These are phyloP conservation scores for Thalassiosira livingstoniorum DNA, from an alignment of 352 stramenopile genomes.

Conservation along the genomic window DNA sequence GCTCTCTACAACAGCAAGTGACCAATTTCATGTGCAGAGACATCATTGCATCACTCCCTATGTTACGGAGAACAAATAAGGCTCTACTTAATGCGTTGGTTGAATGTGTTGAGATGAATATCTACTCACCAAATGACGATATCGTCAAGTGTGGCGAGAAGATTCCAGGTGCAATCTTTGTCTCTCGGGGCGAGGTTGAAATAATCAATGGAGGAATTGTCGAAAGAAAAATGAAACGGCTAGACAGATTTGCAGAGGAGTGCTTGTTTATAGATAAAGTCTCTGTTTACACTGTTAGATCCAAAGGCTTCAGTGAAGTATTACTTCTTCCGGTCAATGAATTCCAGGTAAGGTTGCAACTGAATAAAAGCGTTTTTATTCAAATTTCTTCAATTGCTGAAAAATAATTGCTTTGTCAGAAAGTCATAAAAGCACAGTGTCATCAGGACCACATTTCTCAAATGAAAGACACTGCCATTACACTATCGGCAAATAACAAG, in stretches of 20 bases:
- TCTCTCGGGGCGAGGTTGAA: conserved; percentile 70
- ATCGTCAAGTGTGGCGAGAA: conserved; percentile 64
- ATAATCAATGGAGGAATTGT: conserved; percentile 56
- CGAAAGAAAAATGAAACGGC: conserved; percentile 63
- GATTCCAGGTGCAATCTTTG: conserved; percentile 58
- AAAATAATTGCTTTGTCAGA: background rate
- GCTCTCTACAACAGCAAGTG: conserved; percentile 64
- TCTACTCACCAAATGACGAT: conserved; percentile 71
- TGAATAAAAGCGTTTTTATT: background rate
- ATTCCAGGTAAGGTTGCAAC: conserved; percentile 49
- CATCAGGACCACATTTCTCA: conserved; percentile 59
- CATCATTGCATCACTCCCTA: conserved; percentile 64
- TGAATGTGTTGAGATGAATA: conserved; percentile 64
- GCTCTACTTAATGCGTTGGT: conserved; percentile 69
- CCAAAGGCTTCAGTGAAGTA: conserved; percentile 68
- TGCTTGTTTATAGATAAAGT: conserved; percentile 62
- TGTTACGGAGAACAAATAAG: conserved; percentile 67
- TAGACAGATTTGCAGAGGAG: conserved; percentile 66
- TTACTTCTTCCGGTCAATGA: conserved; percentile 56
- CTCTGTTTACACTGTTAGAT: conserved; percentile 44
- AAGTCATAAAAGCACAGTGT: conserved; percentile 65
- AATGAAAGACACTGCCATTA: conserved; percentile 53
- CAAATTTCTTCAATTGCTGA: background rate
- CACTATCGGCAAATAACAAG: conserved; percentile 41
- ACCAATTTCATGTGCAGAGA: conserved; percentile 70